Evolutionary conservation across 164 flowering plant species (phyloP), one percentile per base, ranked within the genome.

Genomic region (Magnolia changhungtana): DNA sequence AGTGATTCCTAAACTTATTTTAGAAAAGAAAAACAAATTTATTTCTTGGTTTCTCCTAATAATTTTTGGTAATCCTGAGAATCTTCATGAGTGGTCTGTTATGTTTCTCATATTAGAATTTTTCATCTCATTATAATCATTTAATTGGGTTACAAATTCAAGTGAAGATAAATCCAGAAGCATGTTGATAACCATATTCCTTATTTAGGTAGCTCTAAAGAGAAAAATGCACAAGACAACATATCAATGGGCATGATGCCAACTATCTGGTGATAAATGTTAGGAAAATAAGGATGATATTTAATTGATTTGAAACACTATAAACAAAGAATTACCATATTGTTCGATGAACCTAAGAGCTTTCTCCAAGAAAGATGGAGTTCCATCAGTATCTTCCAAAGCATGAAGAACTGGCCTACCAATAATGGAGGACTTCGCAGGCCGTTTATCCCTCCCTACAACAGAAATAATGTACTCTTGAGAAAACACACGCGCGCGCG

Each of bases 321-420:
- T 29, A 24, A 8, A 19, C 31, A 74, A 64, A 69, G 64, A 74
- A 81, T 84, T 79, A 93, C 98, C 98, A 77, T 86, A 74, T 71
- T 90, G 88, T 81, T 93, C 98, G 21, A 92, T 76, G 79, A 89
- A 93, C 71, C 82, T 84, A 59, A 93, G 94, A 31, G 98, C 96
- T 81, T 93, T 93, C 77, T 93, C 98, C 87, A 93, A 78, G 83
- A 93, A 93, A 51, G 98, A 90, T 75, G 98, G 98, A 76, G 86
- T 55, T 73, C 98, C 98, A 86, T 93, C 98, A 79, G 85, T 81
- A 75, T 93, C 96, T 84, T 93, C 98, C 80, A 93, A 78, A 72
- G 96, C 98, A 82, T 89, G 92, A 76, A 93, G 84, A 81, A 92
- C 81, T 49, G 96, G 95, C 79, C 90, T 82, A 50, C 98, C 95